These are phyloP conservation scores for Scenedesmus sp. DNA, from an alignment of 163 green algal species.

Conservation along the genomic window DNA sequence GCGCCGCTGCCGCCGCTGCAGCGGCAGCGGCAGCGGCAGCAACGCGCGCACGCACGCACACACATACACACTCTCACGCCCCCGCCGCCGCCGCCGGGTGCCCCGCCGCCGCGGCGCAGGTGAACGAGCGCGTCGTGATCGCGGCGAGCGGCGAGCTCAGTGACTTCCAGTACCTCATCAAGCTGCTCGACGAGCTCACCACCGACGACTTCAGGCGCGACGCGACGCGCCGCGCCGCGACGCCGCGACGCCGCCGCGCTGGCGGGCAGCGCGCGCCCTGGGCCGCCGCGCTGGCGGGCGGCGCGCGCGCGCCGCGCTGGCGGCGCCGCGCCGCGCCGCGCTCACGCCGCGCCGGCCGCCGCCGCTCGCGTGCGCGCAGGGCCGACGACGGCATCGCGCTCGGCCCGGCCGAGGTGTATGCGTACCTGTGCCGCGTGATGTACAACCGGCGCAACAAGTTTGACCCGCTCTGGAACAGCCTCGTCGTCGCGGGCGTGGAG, in stretches of 20 bases:
- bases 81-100: too few species aligned
- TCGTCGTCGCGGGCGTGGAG: conserved; percentile 91
- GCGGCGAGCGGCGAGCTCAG: conserved; percentile 93
- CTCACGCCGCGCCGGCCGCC: too few species aligned
- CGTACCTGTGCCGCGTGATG: conserved; percentile 94
- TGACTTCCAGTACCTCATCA: conserved; percentile 95
- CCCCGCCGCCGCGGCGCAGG: too few species aligned
- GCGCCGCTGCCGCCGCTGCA: too few species aligned
- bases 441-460: conserved; percentile 95
- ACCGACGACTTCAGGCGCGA: conserved; percentile 91
- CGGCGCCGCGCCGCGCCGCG: too few species aligned
- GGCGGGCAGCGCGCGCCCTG: neutral
- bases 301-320: too few species aligned
- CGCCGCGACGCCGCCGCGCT: too few species aligned
- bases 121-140: conserved; percentile 82
- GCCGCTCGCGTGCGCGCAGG: too few species aligned
- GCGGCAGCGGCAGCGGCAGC: too few species aligned
- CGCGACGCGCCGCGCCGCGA: too few species aligned
- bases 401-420: conserved; percentile 67
- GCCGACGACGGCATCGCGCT: conserved; percentile 46
- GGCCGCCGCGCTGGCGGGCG: too few species aligned
- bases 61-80: neutral
- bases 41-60: too few species aligned
- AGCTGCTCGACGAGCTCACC: conserved; percentile 89
- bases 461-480: conserved; percentile 97